Conservation (phyloP, 768 basidiomycete species). For the Phylloporus sp. region DNA sequence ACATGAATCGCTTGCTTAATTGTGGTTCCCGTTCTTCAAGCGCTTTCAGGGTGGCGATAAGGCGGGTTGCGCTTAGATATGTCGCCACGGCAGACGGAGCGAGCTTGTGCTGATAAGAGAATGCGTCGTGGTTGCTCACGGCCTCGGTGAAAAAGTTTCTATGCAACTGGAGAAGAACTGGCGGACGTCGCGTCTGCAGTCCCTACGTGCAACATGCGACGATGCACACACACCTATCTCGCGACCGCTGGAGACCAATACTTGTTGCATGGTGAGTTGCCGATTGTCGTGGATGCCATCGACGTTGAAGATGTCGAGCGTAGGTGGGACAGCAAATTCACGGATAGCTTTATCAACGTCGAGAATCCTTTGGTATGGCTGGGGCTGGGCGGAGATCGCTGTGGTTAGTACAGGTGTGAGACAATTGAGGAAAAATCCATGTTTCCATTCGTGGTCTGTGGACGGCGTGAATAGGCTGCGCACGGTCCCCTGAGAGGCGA, state of each 20-base stretch:
- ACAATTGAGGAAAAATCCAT: conserved; percentile 58
- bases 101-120: conserved; percentile 55
- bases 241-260: conserved; percentile 52
- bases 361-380: conserved; percentile 47
- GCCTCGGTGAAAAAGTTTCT: conserved; percentile 64
- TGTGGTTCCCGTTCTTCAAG: conserved; percentile 56
- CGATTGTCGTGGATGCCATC: conserved; percentile 39
- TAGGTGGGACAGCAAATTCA: conserved; percentile 48
- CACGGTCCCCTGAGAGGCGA: conserved; percentile 6
- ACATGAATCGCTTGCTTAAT: conserved; percentile 59
- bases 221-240: conserved; percentile 49
- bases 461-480: conserved; percentile 10
- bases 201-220: conserved; percentile 2
- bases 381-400: conserved; percentile 48
- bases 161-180: conserved; percentile 65
- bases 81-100: conserved; percentile 70
- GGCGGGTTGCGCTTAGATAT: conserved; percentile 52
- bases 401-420: conserved; percentile 58
- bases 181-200: conserved; percentile 5
- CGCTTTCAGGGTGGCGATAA: conserved; percentile 53
- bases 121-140: conserved; percentile 47
- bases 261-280: conserved; percentile 61
- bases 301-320: conserved; percentile 41
- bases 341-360: conserved; percentile 51
- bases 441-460: conserved; percentile 69